phyloP scores from a whole-genome alignment of 805 yeast genomes.

The Lipomyces sp. region DNA sequence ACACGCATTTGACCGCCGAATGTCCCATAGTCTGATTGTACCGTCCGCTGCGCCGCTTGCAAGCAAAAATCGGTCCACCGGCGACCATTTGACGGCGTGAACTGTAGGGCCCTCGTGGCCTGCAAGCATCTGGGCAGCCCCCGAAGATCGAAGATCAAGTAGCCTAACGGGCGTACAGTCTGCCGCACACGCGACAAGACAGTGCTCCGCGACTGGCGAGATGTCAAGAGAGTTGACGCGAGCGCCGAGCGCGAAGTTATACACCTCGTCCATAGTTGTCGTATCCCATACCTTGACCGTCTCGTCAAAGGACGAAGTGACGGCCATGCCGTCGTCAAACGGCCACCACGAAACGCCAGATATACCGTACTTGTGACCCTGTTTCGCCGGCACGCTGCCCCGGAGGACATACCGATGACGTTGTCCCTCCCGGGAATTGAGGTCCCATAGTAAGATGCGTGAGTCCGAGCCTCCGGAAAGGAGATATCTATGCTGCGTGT shows the following conservation, averaged over 20 bases:
- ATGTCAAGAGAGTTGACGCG: slow-evolving; percentile 68
- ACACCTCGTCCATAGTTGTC: slow-evolving; percentile 58
- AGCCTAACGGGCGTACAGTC: slow-evolving; percentile 69
- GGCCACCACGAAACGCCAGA: slow-evolving; percentile 95
- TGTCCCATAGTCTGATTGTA: slow-evolving; percentile 79
- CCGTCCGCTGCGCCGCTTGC: slow-evolving; percentile 85
- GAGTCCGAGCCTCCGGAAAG: slow-evolving; percentile 75
- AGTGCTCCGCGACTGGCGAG: slow-evolving; percentile 42
- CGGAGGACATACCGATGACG: slow-evolving; percentile 29
- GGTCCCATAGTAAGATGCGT: slow-evolving; percentile 64
- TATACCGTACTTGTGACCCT: slow-evolving; percentile 66
- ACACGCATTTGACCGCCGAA: slow-evolving; percentile 64
- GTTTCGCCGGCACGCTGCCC: slow-evolving; percentile 10
- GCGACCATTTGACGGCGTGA: slow-evolving; percentile 70
- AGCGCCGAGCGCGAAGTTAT: slow-evolving; percentile 58
- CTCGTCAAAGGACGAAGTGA: slow-evolving; percentile 76
- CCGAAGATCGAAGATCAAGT: slow-evolving; percentile 24
- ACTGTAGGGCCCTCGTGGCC: slow-evolving; percentile 36
- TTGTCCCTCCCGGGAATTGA: slow-evolving; percentile 37
- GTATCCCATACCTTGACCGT: slow-evolving; percentile 82
- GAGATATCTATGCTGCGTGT: slow-evolving; percentile 43
- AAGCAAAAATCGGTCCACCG: slow-evolving; percentile 54
- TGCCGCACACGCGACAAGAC: slow-evolving; percentile 65
- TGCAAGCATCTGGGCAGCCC: slow-evolving; percentile 25
- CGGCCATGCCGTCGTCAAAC: slow-evolving; percentile 77